These are phyloP conservation scores for Alternaria hordeiaustralica DNA, from an alignment of 2,329 filamentous ascomycete genomes.

Conservation along the genomic window DNA sequence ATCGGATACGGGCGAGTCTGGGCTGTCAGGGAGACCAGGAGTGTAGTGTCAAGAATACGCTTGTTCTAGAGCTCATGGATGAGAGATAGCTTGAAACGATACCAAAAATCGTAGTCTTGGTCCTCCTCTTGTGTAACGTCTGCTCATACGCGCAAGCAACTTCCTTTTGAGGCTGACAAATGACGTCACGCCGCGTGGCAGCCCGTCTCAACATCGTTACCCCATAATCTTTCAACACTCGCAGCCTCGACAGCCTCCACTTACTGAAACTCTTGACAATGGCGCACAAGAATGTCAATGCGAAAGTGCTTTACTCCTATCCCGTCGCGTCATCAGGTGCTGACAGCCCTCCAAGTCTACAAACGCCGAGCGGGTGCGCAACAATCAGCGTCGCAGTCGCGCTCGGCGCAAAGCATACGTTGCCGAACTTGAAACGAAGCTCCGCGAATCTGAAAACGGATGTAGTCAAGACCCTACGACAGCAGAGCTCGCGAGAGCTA, in stretches of 20 bases:
- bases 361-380: not conserved
- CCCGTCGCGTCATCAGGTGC: not conserved
- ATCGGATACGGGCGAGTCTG: slow-evolving; percentile 25
- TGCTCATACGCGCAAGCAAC: not conserved
- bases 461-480: not conserved
- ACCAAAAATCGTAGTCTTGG: not conserved
- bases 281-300: not conserved
- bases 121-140: not conserved
- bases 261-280: not conserved
- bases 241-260: not conserved
- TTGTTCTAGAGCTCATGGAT: slow-evolving; percentile 34
- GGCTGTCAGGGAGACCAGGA: slow-evolving; percentile 22
- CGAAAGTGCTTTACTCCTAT: no score
- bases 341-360: not conserved
- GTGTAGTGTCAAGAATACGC: slow-evolving; percentile 33
- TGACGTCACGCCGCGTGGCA: not conserved
- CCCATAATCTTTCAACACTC: not conserved
- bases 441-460: not conserved
- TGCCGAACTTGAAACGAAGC: not conserved
- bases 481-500: not conserved
- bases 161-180: not conserved
- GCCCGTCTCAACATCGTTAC: not conserved
- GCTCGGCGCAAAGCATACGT: not conserved
- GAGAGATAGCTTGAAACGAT: slow-evolving; percentile 11
- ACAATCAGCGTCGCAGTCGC: not conserved